Base-by-base conservation (phyloP, 2,329 filamentous ascomycete genomes). In the Paradendryphiella salina region DNA sequence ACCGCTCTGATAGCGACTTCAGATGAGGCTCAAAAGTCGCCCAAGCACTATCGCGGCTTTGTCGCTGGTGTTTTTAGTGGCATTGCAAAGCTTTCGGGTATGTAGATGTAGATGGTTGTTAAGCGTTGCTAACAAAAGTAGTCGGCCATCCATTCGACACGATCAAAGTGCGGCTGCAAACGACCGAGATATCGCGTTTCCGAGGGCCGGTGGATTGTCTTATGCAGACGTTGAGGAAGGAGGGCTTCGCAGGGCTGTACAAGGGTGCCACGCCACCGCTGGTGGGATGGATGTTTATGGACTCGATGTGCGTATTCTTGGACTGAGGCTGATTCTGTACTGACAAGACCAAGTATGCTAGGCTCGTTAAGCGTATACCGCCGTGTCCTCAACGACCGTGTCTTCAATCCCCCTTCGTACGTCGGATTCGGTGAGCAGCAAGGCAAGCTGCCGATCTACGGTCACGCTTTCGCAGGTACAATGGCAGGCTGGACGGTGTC, bases 231-330 rank as follows among this genome's bases (percentile, higher is more conserved):
- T 60, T 97, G 21, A 84, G 87, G 53, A 88, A 91, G 70, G 94
- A 99, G 74, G 93, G 93, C 39, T 76, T 95, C 38, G 76, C 81
- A 42, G 94, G 90, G 3, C 79, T 99, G 34, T 99, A 97, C 81
- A 99, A 97, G 77, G 92, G 93, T 65, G 91, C 91, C 9, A 90
- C 89, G 21, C 93, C 93, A 48, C 94, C 94, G 44, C 79, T 97
- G 40, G 85, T 96, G 43, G 94, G 94, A 64, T 97, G 94, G 94
- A 96, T 97, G 88, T 90, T 95, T 67, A 97, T 97, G 93, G 94
- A 99, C 77, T 85, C 82, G 46, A 72, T 87, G 77, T 82, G 72
- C 59, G 75, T 15, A 57, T 18, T 26, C 21, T 23, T 9, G 8
- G 23, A 13, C 39, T 33, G 3, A 8, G 10, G 7, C 14, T 14